Evolutionary conservation across 257 asterid genomes (phyloP).

Genomic region (Plectranthus barbatus): DNA sequence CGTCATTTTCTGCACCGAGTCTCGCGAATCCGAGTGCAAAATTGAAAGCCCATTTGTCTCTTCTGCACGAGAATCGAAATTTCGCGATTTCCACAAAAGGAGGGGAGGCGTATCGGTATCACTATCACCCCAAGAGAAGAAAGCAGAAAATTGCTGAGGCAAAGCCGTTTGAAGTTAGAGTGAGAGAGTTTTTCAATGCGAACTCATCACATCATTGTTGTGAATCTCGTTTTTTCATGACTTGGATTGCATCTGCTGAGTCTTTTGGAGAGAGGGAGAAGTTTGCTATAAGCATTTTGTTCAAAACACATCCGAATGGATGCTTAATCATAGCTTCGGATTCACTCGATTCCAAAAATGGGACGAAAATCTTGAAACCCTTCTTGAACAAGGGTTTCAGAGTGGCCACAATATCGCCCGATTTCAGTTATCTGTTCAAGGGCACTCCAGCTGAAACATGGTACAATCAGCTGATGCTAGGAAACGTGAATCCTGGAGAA

Average conservation of each 20-base stretch:
- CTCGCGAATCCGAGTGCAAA: slow-evolving; percentile 26
- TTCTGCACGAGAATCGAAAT: slow-evolving; percentile 37
- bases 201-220: slow-evolving; percentile 36
- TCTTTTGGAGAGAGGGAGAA: slow-evolving; percentile 63
- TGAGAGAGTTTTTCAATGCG: slow-evolving; percentile 38
- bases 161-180: slow-evolving; percentile 45
- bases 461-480: slow-evolving; percentile 51
- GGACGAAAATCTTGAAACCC: slow-evolving; percentile 51
- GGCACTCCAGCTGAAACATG: slow-evolving; percentile 60
- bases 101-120: not conserved
- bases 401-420: slow-evolving; percentile 61
- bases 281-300: slow-evolving; percentile 44
- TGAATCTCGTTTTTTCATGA: slow-evolving; percentile 63
- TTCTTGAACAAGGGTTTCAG: slow-evolving; percentile 45
- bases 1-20: slow-evolving; percentile 16
- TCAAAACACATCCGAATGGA: slow-evolving; percentile 58
- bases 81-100: slow-evolving; percentile 25
- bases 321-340: slow-evolving; percentile 63
- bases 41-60: slow-evolving; percentile 34
- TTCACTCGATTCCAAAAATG: slow-evolving; percentile 66
- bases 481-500: slow-evolving; percentile 62
- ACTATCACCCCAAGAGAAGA: slow-evolving; percentile 15
- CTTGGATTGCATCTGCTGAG: slow-evolving; percentile 65
- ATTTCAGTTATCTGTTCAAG: slow-evolving; percentile 51
- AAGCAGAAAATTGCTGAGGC: slow-evolving; percentile 15